These are phyloP conservation scores for Penicillium coffeae DNA, from an alignment of 495 filamentous ascomycete genomes.

Conservation along the genomic window DNA sequence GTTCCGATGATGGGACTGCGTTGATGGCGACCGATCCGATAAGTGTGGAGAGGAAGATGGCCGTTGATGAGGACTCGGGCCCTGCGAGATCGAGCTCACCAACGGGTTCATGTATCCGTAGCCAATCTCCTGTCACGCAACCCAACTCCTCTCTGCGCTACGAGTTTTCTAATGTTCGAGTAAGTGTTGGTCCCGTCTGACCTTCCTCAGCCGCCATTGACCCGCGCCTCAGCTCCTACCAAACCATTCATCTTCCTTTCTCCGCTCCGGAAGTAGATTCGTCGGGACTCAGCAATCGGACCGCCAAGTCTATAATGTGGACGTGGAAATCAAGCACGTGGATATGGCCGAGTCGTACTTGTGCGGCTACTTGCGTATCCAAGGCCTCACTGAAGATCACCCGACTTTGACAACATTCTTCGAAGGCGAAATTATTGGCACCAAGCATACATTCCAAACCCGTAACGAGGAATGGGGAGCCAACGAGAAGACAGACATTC, in stretches of 20 bases:
- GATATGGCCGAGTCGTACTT: conserved; percentile 93
- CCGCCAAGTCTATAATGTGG: conserved; percentile 84
- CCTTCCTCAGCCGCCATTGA: conserved; percentile 5
- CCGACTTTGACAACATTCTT: conserved; percentile 97
- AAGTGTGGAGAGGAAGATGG: conserved; percentile 28
- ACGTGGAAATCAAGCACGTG: conserved; percentile 95
- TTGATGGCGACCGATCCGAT: conserved; percentile 26
- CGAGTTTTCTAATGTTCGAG: conserved; percentile 64
- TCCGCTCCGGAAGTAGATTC: conserved; percentile 86
- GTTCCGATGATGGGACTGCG: conserved; percentile 31
- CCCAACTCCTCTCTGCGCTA: conserved; percentile 51
- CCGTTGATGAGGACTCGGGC: conserved; percentile 35
- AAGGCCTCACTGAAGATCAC: conserved; percentile 97
- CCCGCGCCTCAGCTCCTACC: conserved; percentile 35
- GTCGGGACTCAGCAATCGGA: conserved; percentile 89
- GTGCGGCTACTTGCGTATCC: conserved; percentile 92
- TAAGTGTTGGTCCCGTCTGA: conserved; percentile 30
- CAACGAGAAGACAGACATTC: conserved; percentile 85
- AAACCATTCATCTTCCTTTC: conserved; percentile 68
- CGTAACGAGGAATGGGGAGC: conserved; percentile 88
- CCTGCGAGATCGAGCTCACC: conserved; percentile 34
- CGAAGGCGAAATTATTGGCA: conserved; percentile 96
- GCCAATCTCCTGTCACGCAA: conserved; percentile 26
- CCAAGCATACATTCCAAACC: conserved; percentile 89
- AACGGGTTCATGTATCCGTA: conserved; percentile 26